Evolutionary conservation across 208 protist species (phyloP), one percentile per base, ranked within the genome.

Genomic region (Trypanosoma brucei): DNA sequence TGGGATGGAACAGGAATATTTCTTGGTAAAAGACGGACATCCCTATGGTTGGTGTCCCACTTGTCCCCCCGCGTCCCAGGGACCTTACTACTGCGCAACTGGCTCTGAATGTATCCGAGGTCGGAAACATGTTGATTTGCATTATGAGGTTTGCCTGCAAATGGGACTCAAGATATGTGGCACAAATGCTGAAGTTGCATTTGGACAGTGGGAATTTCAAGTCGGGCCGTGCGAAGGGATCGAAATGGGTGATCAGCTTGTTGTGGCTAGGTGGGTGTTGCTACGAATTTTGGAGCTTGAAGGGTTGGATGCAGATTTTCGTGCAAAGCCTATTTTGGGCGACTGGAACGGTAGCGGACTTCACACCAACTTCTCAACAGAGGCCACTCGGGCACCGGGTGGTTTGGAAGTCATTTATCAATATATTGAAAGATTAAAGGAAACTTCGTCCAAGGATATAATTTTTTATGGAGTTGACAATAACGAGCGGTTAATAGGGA

Each of bases 171-270:
- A 91, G 40, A 63, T 94, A 11, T 92, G 83, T 14, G 97, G 97
- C n/a, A 95, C 94, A 30, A 98, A 98, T 75, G 95, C 84, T 7
- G 97, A 98, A 75, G 97, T 98, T 39, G 97, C 97, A 70, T 94
- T 97, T 56, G 92, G 84, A 6, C 97, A 99, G 82, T 99, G 97
- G 97, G 97, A 99, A 81, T 99, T 94, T 79, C 97, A 99, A 84
- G 88, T 99, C 8, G 93, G 97, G 35, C 85, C 84, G n/a, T 92
- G 84, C 62, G 84, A 92, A 48, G 88, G 88, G 9, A 52, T 94
- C 36, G 88, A 94, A 40, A 91, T 90, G 71, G 97, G 95, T 58
- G 97, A 99, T 78, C 92, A 99, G 65, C 54, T 98, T 58, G 87
- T 68, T 68, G 85, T 97, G 40, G 78, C 95, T 14, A 82, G 96